Evolutionary conservation across 106 monocot genomes (phyloP), one percentile per base, ranked within the genome.

Genomic region (Apostasia shenzhenica): DNA sequence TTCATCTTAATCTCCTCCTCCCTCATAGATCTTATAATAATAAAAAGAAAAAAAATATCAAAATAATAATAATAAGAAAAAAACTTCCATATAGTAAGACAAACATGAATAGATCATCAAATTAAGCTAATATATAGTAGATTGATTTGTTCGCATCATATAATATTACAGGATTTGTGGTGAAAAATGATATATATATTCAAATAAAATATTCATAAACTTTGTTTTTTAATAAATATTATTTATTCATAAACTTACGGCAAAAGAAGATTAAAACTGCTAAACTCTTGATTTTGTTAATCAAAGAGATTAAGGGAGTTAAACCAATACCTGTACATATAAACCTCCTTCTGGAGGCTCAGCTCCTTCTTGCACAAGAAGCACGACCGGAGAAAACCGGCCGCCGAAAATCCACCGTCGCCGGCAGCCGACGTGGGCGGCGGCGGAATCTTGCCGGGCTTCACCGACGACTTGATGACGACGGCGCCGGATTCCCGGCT

Each of bases 321-420:
- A 50, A 50, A 50, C 8, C 50, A 8, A 13, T 78, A 78, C 78
- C 65, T 78, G 67, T 78, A 79, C 58, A 80, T 64, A 66, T 62
- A 81, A 8, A 78, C 51, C 40, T 78, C 78, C 67, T 57, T 78
- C 42, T 73, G 67, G 41, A 64, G 66, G 47, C 58, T 47, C 59
- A 78, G 59, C 42, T 73, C 52, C 49, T 73, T 72, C 43, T 61
- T 53, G 73, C 78, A 78, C 57, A 72, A 51, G 39, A 41, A 73
- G 67, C 78, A 78, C 58, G 57, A 13, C 52, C 61, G 59, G 42
- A 78, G 59, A 45, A 78, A 78, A 67, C 49, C 56, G 26, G 7
- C 10, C 52, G 42, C 4, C 40, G 10, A 41, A 2, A 8, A 1
- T 6, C 1, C 26, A 10, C 26, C 26, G 26, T 26, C 26, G 26